phyloP scores from a whole-genome alignment of 352 stramenopile genomes.

The Plasmopara viticola region DNA sequence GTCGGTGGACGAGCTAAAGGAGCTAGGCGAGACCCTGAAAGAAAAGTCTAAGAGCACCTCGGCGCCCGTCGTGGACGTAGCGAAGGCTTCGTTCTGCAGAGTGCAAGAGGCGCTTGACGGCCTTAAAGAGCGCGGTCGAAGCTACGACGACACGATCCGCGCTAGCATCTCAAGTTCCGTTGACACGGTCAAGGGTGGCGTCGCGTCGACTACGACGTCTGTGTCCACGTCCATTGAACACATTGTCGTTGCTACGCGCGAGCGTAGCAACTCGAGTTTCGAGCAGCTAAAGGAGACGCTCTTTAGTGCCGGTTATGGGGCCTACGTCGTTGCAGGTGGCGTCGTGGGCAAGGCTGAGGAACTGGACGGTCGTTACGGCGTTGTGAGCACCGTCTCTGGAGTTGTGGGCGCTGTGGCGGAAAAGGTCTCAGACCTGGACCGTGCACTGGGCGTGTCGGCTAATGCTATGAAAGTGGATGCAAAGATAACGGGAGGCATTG shows the following conservation, averaged over 20 bases:
- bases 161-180: slow-evolving; percentile 37
- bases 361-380: slow-evolving; percentile 50
- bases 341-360: slow-evolving; percentile 53
- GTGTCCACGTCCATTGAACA: slow-evolving; percentile 64
- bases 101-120: slow-evolving; percentile 45
- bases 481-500: slow-evolving; percentile 67
- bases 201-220: slow-evolving; percentile 30
- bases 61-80: slow-evolving; percentile 38
- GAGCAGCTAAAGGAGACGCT: slow-evolving; percentile 54
- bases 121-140: slow-evolving; percentile 51
- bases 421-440: slow-evolving; percentile 50
- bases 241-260: slow-evolving; percentile 52
- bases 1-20: slow-evolving; percentile 70
- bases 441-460: slow-evolving; percentile 56
- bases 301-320: slow-evolving; percentile 41
- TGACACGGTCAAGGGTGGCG: slow-evolving; percentile 33
- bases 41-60: slow-evolving; percentile 47
- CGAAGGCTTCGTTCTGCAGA: slow-evolving; percentile 50
- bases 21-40: slow-evolving; percentile 45
- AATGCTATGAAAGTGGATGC: slow-evolving; percentile 59
- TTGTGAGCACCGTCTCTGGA: slow-evolving; percentile 42
- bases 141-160: slow-evolving; percentile 66
- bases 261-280: slow-evolving; percentile 49
- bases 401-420: slow-evolving; percentile 44
- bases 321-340: slow-evolving; percentile 45